Evolutionary conservation across 805 yeast species (phyloP).

Genomic region (Saccharomycopsis sp.): DNA sequence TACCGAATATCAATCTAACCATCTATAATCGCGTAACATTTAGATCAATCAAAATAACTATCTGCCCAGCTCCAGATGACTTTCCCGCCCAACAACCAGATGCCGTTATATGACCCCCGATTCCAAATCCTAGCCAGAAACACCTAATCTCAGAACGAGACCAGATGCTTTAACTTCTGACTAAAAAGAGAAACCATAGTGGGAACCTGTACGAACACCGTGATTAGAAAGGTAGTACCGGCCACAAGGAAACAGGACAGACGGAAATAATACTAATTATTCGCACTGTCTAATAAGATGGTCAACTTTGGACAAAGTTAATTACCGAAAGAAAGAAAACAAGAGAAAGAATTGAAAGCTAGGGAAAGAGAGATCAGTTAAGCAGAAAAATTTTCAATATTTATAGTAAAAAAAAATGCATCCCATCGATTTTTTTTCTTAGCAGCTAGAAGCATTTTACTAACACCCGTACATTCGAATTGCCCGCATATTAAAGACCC

Average conservation of each 20-base stretch:
- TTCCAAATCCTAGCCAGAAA: background rate
- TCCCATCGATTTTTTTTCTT: background rate
- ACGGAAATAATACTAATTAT: background rate
- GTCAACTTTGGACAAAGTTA: conserved; percentile 2
- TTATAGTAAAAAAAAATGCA: background rate
- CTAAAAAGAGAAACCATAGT: background rate
- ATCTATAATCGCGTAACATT: conserved; percentile 3
- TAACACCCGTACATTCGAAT: too few species aligned
- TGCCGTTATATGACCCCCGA: background rate
- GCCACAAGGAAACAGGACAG: background rate
- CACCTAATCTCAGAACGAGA: background rate
- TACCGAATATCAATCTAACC: conserved; percentile 1
- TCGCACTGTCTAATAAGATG: conserved; percentile 2
- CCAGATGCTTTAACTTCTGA: background rate
- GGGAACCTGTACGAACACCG: background rate
- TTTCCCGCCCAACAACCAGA: background rate
- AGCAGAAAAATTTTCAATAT: background rate
- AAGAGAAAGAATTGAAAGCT: background rate
- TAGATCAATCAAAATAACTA: background rate
- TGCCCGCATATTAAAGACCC: too few species aligned
- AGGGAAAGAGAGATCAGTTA: background rate
- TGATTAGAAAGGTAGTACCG: background rate
- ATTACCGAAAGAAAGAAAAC: background rate
- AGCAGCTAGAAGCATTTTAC: too few species aligned
- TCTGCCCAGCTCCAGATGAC: background rate